A percentile compares a stretch with the other conserved stretches of the same genome.
phyloP scores from a whole-genome alignment of 139 green algal species.

The Chlamydomonas incerta region DNA sequence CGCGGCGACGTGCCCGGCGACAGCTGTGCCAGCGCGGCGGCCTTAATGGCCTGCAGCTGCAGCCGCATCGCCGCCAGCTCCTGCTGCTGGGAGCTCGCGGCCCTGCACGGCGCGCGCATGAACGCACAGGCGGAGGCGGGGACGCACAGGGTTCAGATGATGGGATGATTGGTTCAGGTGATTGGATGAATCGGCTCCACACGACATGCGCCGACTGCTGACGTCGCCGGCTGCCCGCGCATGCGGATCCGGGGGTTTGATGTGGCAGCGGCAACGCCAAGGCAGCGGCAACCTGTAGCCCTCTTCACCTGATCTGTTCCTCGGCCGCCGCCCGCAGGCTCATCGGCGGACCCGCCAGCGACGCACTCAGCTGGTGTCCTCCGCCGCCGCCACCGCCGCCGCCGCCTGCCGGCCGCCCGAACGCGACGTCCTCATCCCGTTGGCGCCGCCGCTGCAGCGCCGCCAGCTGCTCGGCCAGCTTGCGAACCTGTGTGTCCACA shows the following conservation, averaged over 20 bases:
- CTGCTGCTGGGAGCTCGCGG: constrained; percentile 10
- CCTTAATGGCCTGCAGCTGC: constrained; percentile 49
- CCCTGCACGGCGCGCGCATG: too few species aligned
- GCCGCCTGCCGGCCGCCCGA: neutral
- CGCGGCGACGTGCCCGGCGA: constrained; percentile 33
- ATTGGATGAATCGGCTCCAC: too few species aligned
- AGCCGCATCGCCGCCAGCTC: constrained; percentile 46
- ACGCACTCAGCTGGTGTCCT: neutral
- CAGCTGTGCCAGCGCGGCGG: constrained; percentile 39
- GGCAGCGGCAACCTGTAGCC: too few species aligned
- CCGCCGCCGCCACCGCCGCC: neutral
- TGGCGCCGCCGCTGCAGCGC: constrained; percentile 44
- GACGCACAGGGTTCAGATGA: too few species aligned
- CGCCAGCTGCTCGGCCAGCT: constrained; percentile 52
- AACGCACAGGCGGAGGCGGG: too few species aligned
- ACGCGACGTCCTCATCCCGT: neutral
- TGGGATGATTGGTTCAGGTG: too few species aligned
- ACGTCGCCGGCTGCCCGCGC: too few species aligned
- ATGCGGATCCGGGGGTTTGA: too few species aligned
- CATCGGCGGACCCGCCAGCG: too few species aligned
- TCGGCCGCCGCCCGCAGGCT: constrained; percentile 26
- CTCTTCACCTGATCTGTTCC: constrained; percentile 45
- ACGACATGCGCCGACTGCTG: too few species aligned
- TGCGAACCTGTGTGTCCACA: constrained; percentile 22
- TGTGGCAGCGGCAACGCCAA: too few species aligned